These are phyloP conservation scores for Hibiscus trionum DNA, from an alignment of 345 rosid genomes.

Conservation along the genomic window DNA sequence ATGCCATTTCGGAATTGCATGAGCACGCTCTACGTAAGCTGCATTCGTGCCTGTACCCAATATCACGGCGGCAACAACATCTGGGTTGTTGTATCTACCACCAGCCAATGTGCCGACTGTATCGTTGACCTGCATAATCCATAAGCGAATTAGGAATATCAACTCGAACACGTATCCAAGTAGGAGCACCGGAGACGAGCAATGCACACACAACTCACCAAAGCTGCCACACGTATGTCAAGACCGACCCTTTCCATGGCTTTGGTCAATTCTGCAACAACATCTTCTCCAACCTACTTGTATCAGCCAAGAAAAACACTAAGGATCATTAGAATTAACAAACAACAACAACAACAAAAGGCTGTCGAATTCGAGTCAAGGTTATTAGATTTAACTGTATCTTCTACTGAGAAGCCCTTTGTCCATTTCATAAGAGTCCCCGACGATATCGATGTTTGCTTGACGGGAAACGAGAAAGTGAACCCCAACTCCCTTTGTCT, in stretches of 20 bases:
- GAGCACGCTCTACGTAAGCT: conserved; percentile 73
- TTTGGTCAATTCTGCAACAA: conserved; percentile 68
- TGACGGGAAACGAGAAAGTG: conserved; percentile 90
- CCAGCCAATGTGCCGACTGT: conserved; percentile 88
- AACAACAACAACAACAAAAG: neutral
- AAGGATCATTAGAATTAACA: neutral
- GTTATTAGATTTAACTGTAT: conserved; percentile 38
- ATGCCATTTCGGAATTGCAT: conserved; percentile 84
- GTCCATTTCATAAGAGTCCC: conserved; percentile 92
- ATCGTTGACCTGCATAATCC: conserved; percentile 64
- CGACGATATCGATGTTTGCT: conserved; percentile 67
- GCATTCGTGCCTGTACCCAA: conserved; percentile 93
- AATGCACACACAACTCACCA: conserved; percentile 37
- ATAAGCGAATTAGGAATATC: conserved; percentile 8
- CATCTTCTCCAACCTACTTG: conserved; percentile 74
- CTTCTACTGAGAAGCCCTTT: conserved; percentile 81
- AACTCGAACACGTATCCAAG: neutral
- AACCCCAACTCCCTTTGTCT: conserved; percentile 87
- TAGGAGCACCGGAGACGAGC: neutral
- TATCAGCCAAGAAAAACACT: conserved; percentile 4
- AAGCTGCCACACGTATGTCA: conserved; percentile 73
- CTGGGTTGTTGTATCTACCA: conserved; percentile 61
- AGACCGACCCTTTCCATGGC: conserved; percentile 76
- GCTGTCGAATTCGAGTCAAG: neutral
- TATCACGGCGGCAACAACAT: conserved; percentile 75